A percentile compares a stretch with the other conserved stretches of the same genome.
Conservation (phyloP, 352 stramenopile species). For the Pythium aquatile region DNA sequence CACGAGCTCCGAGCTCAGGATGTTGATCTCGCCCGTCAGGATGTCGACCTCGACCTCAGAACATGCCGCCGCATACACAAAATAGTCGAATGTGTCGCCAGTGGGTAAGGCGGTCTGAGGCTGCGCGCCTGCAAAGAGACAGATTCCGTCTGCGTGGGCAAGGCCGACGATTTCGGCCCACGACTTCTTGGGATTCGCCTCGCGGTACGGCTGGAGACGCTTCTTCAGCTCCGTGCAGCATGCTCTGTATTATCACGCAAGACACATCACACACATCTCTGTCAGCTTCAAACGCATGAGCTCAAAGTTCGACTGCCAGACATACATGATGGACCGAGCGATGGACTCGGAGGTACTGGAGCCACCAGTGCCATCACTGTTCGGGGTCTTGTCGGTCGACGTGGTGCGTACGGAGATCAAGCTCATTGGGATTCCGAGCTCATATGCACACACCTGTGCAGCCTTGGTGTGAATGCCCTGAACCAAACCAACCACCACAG, state of each 20-base stretch:
- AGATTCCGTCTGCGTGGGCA: conserved; percentile 25
- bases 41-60: conserved; percentile 56
- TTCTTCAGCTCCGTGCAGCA: conserved; percentile 45
- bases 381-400: conserved; percentile 50
- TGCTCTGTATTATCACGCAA: conserved; percentile 17
- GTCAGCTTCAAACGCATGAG: not conserved
- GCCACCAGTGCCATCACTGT: conserved; percentile 42
- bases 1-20: conserved; percentile 38
- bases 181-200: conserved; percentile 17
- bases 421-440: conserved; percentile 37
- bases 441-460: conserved; percentile 47
- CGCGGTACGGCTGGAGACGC: conserved; percentile 33
- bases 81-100: conserved; percentile 37
- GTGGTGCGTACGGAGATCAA: conserved; percentile 47
- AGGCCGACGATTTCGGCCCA: conserved; percentile 28
- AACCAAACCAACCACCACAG: not conserved
- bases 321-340: conserved; percentile 35
- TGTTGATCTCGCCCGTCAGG: conserved; percentile 49
- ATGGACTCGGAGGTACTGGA: conserved; percentile 63
- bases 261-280: not conserved
- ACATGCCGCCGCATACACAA: conserved; percentile 43
- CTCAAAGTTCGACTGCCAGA: not conserved
- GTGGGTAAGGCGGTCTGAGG: conserved; percentile 11
- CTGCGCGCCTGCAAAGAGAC: conserved; percentile 33
- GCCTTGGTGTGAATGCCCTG: conserved; percentile 71